Evolutionary conservation across 306 rosid species (phyloP), one percentile per base, ranked within the genome.

Genomic region (Pyrus communis): DNA sequence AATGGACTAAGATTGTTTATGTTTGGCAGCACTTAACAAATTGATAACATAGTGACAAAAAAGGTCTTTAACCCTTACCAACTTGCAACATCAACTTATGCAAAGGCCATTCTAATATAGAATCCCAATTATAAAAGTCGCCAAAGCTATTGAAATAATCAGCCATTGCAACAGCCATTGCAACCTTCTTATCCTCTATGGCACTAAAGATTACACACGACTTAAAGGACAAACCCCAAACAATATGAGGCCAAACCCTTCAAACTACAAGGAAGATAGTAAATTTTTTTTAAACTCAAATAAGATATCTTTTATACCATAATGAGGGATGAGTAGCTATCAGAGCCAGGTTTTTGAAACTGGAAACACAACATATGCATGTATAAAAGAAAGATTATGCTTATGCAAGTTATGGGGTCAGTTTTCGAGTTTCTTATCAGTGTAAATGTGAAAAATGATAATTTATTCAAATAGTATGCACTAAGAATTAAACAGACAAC

Each of bases 401-500:
- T 73, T 25, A 35, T 60, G 57, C 27, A 62, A 28, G 38, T 62
- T 25, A 27, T 14, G n/a, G 19, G 38, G 35, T 28, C n/a, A 62
- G 30, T 28, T 25, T 13, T n/a, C 35, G 40, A 62, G 38, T 62
- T 28, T 21, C 35, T 40, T 40, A 38, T 23, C 51, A 0, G 58
- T 40, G 55, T 73, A 42, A 58, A 40, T 3, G 58, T 21, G 23
- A 57, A 57, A 22, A 4, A 3, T 71, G 61, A 11, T 10, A 71
- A 45, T 30, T 33, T 42, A 8, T 22, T 62, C 67, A 27, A 27
- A 14, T 62, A 64, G 45, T 64, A 18, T 31, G 58, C 28, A 12
- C 75, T 59, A 57, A 81, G 43, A 67, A 77, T 58, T 70, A 75
- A 81, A 49, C 19, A 59, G 71, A 79, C 52, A 23, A 38, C 18